Base-by-base conservation (phyloP, 306 rosid genomes). In the Hippophae tibetana region DNA sequence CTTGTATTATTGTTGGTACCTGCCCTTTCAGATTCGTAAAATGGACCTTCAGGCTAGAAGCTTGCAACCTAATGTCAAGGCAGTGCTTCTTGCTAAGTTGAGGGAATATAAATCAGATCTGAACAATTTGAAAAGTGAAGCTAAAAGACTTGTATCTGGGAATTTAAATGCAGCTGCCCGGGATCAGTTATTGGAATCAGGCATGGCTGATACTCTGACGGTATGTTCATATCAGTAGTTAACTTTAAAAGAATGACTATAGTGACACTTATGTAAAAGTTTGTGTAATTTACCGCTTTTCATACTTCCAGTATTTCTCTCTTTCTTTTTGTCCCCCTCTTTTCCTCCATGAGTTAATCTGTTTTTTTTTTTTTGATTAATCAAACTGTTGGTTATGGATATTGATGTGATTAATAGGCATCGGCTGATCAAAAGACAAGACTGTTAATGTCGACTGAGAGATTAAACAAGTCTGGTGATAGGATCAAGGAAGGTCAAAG, bases 11-110 rank as follows among this genome's bases (percentile, higher is more conserved):
- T 53, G 38, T 31, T 31, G 38, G 3, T 31, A 31, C 5, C 38
- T 4, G 0, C 38, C 38, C 31, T 65, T 78, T 62, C 71, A 90
- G 98, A 81, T 83, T 64, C 81, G 86, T 31, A 85, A 85, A 74
- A 90, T 90, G 98, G 87, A 90, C 83, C 87, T 90, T 7, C 95
- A 87, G 68, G 98, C 98, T 10, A 81, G 96, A 86, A 81, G 79
- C 85, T 83, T 90, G 90, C 98, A 78, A 72, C 96, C 98, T 50
- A 85, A 78, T 66, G 54, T 83, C 27, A 90, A 76, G 86, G 92
- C 64, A 45, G 75, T 76, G 58, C 95, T 90, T 76, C 96, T 90
- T 73, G 89, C 86, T 63, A 90, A 83, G 82, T 75, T 90, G 80
- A 85, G 98, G 69, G 98, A 85, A 66, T 90, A 90, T 72, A 90